Conservation (phyloP, 768 basidiomycete genomes). For the Exidia glandulosa region DNA sequence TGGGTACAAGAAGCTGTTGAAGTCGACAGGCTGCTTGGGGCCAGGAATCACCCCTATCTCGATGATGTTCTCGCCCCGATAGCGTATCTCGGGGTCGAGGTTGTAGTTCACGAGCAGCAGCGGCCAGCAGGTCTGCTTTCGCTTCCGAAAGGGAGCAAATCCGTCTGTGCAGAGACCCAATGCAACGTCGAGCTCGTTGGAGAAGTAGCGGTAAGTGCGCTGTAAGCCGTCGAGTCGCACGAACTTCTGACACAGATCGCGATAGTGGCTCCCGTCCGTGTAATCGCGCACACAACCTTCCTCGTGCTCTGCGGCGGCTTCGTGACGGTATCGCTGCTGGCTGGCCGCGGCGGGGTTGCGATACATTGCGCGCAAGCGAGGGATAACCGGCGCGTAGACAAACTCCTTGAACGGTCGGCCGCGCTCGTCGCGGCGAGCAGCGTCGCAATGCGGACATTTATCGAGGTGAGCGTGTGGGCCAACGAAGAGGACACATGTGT, state of each 20-base stretch:
- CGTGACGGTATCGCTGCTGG: constrained; percentile 21
- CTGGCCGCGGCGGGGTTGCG: constrained; percentile 11
- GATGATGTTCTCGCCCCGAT: constrained; percentile 25
- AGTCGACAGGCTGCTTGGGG: constrained; percentile 29
- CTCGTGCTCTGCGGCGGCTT: not conserved
- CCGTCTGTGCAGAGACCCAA: constrained; percentile 33
- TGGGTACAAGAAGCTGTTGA: constrained; percentile 27
- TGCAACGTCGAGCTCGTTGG: constrained; percentile 28
- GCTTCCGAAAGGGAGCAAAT: constrained; percentile 26
- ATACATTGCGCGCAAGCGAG: constrained; percentile 21
- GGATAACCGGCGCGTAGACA: constrained; percentile 29
- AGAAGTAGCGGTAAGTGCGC: constrained; percentile 23
- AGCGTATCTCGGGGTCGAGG: constrained; percentile 27
- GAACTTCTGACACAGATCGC: constrained; percentile 8
- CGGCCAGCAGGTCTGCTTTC: constrained; percentile 27
- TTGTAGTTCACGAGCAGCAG: constrained; percentile 34
- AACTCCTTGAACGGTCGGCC: constrained; percentile 19
- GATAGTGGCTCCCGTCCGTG: constrained; percentile 26
- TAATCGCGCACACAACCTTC: constrained; percentile 20
- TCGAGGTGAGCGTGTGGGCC: constrained; percentile 18
- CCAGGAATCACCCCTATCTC: constrained; percentile 35
- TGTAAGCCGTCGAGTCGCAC: constrained; percentile 19
- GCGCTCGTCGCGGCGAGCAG: constrained; percentile 12
- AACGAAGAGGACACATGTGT: constrained; percentile 29
- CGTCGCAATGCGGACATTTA: constrained; percentile 26